Evolutionary conservation across 768 basidiomycete species (phyloP).

Genomic region (Lactarius psammicola): DNA sequence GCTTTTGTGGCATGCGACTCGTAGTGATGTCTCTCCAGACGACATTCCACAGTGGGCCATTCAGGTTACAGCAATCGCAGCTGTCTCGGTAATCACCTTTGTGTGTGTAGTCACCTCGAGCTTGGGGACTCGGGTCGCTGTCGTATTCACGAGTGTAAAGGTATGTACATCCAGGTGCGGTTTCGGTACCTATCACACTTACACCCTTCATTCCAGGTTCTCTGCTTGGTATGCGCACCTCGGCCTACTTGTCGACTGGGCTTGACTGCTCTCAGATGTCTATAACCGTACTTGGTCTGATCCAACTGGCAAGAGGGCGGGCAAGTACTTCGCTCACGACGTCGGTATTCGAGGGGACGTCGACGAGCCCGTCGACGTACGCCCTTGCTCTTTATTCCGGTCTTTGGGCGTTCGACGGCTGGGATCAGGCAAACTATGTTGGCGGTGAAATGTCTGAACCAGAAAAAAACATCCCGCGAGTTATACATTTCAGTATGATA

Average conservation of each 20-base stretch:
- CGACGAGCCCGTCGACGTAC: slow-evolving; percentile 77
- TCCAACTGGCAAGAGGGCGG: slow-evolving; percentile 70
- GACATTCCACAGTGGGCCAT: slow-evolving; percentile 88
- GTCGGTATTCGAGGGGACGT: slow-evolving; percentile 71
- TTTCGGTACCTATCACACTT: neutral
- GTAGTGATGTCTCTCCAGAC: slow-evolving; percentile 67
- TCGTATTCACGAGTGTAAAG: slow-evolving; percentile 88
- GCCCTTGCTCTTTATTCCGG: slow-evolving; percentile 95
- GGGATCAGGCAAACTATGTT: slow-evolving; percentile 92
- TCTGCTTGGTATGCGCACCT: slow-evolving; percentile 54
- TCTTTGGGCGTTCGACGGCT: slow-evolving; percentile 94
- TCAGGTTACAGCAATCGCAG: slow-evolving; percentile 77
- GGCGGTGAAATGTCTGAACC: slow-evolving; percentile 84
- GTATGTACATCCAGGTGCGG: slow-evolving; percentile 38
- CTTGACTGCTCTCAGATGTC: slow-evolving; percentile 47
- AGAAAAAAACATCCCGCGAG: slow-evolving; percentile 81
- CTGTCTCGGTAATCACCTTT: slow-evolving; percentile 68
- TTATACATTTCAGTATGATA: slow-evolving; percentile 88
- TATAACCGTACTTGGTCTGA: slow-evolving; percentile 74
- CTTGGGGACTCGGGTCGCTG: slow-evolving; percentile 75
- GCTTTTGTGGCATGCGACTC: slow-evolving; percentile 76
- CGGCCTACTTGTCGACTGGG: neutral
- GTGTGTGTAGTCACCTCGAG: slow-evolving; percentile 77
- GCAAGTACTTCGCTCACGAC: slow-evolving; percentile 64
- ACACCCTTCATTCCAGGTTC: slow-evolving; percentile 45